Base-by-base conservation (phyloP, 805 yeast species). In the Schwanniomyces pseudopolymorphus region DNA sequence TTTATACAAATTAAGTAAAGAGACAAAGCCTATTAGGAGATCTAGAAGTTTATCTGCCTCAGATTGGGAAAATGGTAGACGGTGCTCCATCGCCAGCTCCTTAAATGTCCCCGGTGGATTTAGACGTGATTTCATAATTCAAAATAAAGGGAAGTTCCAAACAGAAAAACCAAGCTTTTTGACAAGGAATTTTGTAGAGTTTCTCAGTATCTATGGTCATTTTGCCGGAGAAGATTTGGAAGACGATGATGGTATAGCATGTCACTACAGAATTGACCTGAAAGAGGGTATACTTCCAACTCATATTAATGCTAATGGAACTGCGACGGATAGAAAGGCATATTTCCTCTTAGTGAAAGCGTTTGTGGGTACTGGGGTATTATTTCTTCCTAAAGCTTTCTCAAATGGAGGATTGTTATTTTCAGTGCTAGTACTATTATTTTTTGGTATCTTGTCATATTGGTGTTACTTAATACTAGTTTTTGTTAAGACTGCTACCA, bases 151-250 rank as follows among this genome's bases (percentile, higher is more conserved):
- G 33, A 69, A 71, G 44, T 61, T 64, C 28, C 57, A 54, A 21
- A 50, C 57, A 8, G 49, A 40, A 33, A 47, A 52, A 8, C 56
- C 81, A 72, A 72, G 82, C 8, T 74, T 83, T 46, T 62, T 86
- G 33, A 83, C 95, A 0, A 77, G 81, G 48, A 87, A 87, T 62
- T 87, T 87, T 52, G 72, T 87, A 54, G 94, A 87, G 61, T 87
- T 87, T 58, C 69, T 87, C 39, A 83, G 87, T 51, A 75, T 87
- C 6, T 87, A 87, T 63, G 95, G 95, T 5, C 92, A 87, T 69
- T 87, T 87, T 66, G 94, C 94, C 2, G 95, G 95, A 60, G 94
- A 87, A 64, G 80, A 83, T 33, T 74, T 87, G 44, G 92, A 85
- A 56, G 86, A 82, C 57, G 84, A 79, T 45, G 90, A 83, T 57